Evolutionary conservation across 192 early-diverging fungal species (phyloP), one percentile per base, ranked within the genome.

Genomic region (Powellomyces hirtus): DNA sequence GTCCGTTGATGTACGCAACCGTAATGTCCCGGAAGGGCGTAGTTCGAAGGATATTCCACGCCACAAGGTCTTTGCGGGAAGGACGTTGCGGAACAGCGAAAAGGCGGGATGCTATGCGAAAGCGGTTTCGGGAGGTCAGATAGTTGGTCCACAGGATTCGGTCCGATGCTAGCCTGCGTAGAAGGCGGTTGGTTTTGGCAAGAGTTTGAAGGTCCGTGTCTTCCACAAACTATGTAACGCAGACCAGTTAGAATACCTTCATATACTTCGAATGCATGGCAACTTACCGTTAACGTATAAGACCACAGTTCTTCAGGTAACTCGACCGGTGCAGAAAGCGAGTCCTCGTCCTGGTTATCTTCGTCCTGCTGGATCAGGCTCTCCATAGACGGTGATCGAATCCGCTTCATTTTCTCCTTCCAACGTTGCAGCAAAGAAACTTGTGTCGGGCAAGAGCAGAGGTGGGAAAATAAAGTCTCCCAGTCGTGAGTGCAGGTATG

Each of bases 191-290:
- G 36, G 62, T 58, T 24, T 33, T n/a, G 26, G 26, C 37, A 2
- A 72, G 45, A 55, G 63, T 68, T n/a, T 64, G 71, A 38, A 72
- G 64, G 58, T 72, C 71, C 29, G 34, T 46, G 56, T 72, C 71
- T 42, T 72, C 71, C 31, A 68, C 64, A 58, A 72, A 72, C 71
- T 72, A 24, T 8, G 36, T 8, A 26, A 44, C 30, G n/a, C n/a
- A n/a, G n/a, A n/a, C n/a, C n/a, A n/a, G n/a, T n/a, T n/a, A 56
- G 24, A 34, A 29, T 29, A 27, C 26, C 8, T 24, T 24, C 7
- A 16, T 16, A 29, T 16, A 31, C n/a, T 29, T 22, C 64, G 33
- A 3, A 38, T 31, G 22, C 33, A 13, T 10, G 0, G 27, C 14
- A 6, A 56, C 51, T 56, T 56, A 56, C 64, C 1, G 64, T 56